phyloP scores from a whole-genome alignment of 2,329 filamentous ascomycete genomes.

The Aspergillus vadensis region DNA sequence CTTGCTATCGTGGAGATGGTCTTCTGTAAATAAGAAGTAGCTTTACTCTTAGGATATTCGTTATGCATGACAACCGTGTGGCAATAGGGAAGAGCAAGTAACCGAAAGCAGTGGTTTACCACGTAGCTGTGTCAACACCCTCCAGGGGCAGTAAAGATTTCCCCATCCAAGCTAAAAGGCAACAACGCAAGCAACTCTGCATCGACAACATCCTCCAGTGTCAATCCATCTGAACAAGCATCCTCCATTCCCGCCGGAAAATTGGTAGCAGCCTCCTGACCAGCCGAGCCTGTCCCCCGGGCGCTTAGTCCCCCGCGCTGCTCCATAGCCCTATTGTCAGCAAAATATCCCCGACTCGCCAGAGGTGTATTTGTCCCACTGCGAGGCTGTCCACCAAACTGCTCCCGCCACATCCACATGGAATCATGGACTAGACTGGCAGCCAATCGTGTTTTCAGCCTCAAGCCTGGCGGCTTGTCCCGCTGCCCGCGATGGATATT shows the following conservation, averaged over 20 bases:
- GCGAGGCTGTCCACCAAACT: neutral
- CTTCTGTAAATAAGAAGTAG: no score
- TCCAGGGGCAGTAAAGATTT: neutral
- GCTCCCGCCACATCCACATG: neutral
- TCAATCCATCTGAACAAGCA: neutral
- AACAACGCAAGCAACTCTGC: neutral
- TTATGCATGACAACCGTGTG: no score
- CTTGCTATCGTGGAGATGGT: neutral
- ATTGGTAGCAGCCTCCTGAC: no score
- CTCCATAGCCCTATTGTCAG: no score
- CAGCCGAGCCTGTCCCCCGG: no score
- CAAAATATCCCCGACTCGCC: neutral
- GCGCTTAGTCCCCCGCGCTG: no score
- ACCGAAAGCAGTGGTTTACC: no score
- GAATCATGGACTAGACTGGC: neutral
- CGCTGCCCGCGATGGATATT: neutral
- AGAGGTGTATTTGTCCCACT: neutral
- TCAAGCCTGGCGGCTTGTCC: neutral
- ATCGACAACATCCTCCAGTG: neutral
- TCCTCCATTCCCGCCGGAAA: neutral
- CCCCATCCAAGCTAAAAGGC: neutral
- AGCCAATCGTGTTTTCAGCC: neutral
- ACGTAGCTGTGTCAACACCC: neutral
- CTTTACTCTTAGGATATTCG: no score
- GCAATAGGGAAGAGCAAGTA: no score